Conservation (phyloP, 352 stramenopile species). For the Thalassiosira hispida region DNA sequence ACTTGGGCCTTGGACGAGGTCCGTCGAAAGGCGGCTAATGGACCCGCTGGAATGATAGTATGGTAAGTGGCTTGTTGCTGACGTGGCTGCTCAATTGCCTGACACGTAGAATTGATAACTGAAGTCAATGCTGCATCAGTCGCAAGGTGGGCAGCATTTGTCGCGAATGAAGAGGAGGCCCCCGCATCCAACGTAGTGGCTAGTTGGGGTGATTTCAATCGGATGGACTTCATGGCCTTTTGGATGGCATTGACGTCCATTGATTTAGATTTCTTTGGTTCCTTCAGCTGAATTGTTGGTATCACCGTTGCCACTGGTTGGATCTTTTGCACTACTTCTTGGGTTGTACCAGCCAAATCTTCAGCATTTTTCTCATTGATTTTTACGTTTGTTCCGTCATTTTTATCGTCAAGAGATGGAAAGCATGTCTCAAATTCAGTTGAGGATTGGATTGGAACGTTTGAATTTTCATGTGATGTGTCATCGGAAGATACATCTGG, state of each 20-base stretch:
- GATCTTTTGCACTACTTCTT: not conserved
- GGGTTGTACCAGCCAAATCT: not conserved
- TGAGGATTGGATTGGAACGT: not conserved
- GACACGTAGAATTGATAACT: constrained; percentile 38
- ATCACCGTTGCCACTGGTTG: not conserved
- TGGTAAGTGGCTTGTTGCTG: constrained; percentile 44
- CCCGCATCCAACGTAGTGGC: constrained; percentile 47
- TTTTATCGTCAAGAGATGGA: constrained; percentile 1
- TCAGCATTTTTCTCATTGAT: not conserved
- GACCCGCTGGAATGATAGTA: constrained; percentile 63
- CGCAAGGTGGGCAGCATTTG: constrained; percentile 9
- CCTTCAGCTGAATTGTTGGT: not conserved
- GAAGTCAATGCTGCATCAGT: constrained; percentile 20
- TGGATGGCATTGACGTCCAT: constrained; percentile 45
- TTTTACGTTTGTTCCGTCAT: not conserved
- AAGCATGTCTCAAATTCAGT: not conserved
- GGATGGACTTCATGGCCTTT: constrained; percentile 56
- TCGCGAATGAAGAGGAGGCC: constrained; percentile 36
- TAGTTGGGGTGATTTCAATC: constrained; percentile 49
- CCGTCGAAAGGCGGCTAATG: constrained; percentile 66
- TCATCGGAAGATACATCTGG: not conserved
- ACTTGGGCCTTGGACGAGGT: constrained; percentile 60
- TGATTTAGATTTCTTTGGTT: constrained; percentile 13
- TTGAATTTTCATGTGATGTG: constrained; percentile 8
- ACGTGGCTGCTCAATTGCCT: constrained; percentile 20